Conservation (phyloP, 495 filamentous ascomycete genomes). For the Neurospora sp. region DNA sequence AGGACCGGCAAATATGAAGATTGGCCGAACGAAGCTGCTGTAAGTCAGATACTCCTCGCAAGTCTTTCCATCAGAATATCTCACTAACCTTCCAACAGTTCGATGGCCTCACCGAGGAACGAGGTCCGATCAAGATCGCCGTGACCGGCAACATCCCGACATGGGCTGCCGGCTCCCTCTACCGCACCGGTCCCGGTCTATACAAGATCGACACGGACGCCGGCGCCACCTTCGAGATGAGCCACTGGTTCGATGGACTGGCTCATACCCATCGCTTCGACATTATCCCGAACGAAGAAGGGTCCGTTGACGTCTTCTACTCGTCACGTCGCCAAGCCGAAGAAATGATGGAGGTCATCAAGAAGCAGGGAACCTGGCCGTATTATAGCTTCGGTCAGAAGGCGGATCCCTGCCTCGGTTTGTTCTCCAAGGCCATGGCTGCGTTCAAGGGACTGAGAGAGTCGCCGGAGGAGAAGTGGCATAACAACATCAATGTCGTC, state of each 20-base stretch:
- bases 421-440: constrained; percentile 58
- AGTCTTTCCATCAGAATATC: neutral
- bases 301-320: constrained; percentile 45
- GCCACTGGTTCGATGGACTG: constrained; percentile 78
- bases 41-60: constrained; percentile 12
- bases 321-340: constrained; percentile 60
- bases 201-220: constrained; percentile 46
- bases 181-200: constrained; percentile 61
- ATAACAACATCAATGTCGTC: constrained; percentile 49
- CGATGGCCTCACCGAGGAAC: constrained; percentile 35
- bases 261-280: constrained; percentile 66
- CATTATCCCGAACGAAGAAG: constrained; percentile 33
- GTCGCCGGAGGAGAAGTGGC: constrained; percentile 3
- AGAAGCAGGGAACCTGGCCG: constrained; percentile 37
- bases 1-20: constrained; percentile 10
- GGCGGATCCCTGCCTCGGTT: constrained; percentile 55
- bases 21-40: constrained; percentile 39
- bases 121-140: constrained; percentile 29
- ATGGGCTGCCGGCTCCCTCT: constrained; percentile 50
- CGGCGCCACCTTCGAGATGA: constrained; percentile 43
- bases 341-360: constrained; percentile 42
- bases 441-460: constrained; percentile 25
- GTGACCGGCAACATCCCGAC: constrained; percentile 33
- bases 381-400: constrained; percentile 52
- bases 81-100: constrained; percentile 23